phyloP scores from a whole-genome alignment of 495 filamentous ascomycete species.

The Podospora australis region DNA sequence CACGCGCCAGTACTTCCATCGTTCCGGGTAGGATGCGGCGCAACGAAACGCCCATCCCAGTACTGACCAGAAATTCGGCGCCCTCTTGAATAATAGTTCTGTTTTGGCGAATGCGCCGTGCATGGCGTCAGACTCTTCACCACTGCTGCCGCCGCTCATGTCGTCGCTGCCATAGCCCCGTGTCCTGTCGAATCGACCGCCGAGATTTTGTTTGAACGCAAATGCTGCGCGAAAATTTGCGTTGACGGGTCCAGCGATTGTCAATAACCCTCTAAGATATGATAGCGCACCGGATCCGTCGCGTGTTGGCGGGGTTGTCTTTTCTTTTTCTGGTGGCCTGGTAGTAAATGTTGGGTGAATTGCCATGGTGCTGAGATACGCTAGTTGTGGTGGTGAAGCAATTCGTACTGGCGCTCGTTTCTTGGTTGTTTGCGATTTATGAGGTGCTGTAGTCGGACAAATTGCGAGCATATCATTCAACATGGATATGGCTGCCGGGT shows the following conservation, averaged over 20 bases:
- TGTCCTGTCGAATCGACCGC: neutral
- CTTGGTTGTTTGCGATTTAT: conserved; percentile 12
- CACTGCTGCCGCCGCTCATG: conserved; percentile 13
- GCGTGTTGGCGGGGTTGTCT: conserved; percentile 22
- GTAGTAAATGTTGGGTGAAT: conserved; percentile 65
- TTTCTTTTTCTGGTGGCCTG: conserved; percentile 23
- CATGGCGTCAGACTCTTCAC: conserved; percentile 32
- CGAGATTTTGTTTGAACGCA: conserved; percentile 26
- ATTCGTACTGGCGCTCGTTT: conserved; percentile 25
- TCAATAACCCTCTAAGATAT: conserved; percentile 37
- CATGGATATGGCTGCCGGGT: conserved; percentile 61
- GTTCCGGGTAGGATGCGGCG: conserved; percentile 56
- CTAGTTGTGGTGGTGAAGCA: conserved; percentile 54
- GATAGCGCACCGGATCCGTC: conserved; percentile 32
- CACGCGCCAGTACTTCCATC: conserved; percentile 78
- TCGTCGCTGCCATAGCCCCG: neutral
- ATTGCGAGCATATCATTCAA: conserved; percentile 59
- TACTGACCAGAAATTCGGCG: conserved; percentile 80
- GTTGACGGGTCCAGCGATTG: conserved; percentile 36
- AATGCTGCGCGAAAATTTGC: conserved; percentile 34
- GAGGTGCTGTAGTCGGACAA: conserved; percentile 44
- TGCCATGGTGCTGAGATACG: conserved; percentile 59
- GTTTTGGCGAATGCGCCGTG: conserved; percentile 51
- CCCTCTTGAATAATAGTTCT: conserved; percentile 64
- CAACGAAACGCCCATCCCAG: conserved; percentile 95